Conservation (phyloP, 768 basidiomycete species). For the Mycena epipterygia region DNA sequence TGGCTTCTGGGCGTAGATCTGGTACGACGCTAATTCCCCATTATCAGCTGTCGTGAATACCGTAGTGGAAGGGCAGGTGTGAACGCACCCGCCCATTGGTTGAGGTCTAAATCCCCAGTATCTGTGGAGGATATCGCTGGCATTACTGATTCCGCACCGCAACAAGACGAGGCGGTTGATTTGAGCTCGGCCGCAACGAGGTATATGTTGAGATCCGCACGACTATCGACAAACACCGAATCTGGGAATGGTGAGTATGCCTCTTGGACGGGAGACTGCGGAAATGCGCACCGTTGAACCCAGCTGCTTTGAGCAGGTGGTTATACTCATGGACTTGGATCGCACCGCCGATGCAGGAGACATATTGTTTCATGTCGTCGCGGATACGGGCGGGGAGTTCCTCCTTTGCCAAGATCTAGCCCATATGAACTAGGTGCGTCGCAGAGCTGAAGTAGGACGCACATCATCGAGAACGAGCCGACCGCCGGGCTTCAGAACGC, state of each 20-base stretch:
- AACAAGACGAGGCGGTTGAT: conserved; percentile 12
- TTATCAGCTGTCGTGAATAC: not conserved
- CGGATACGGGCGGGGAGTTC: conserved; percentile 57
- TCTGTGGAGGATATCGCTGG: conserved; percentile 8
- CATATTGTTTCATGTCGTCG: conserved; percentile 55
- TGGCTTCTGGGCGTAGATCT: conserved; percentile 60
- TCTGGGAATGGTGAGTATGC: conserved; percentile 46
- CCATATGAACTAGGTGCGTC: not conserved
- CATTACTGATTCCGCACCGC: conserved; percentile 20
- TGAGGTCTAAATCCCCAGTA: conserved; percentile 49
- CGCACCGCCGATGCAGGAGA: conserved; percentile 64
- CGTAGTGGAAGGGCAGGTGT: not conserved
- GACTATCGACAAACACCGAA: conserved; percentile 53
- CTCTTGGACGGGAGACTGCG: not conserved
- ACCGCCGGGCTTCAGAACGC: conserved; percentile 70
- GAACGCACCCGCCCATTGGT: conserved; percentile 59
- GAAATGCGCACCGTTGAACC: conserved; percentile 55
- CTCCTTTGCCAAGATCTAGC: conserved; percentile 63
- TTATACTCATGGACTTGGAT: conserved; percentile 55
- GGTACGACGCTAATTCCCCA: conserved; percentile 56
- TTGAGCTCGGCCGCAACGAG: conserved; percentile 29
- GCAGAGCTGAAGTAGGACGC: conserved; percentile 18
- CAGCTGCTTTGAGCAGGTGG: conserved; percentile 51
- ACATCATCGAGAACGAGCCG: conserved; percentile 68
- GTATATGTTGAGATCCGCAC: conserved; percentile 58